Percentiles rank a stretch among this genome's conserved stretches.
These are phyloP conservation scores for Aureobasidium sp. DNA, from an alignment of 2,329 filamentous ascomycete species.

Conservation along the genomic window DNA sequence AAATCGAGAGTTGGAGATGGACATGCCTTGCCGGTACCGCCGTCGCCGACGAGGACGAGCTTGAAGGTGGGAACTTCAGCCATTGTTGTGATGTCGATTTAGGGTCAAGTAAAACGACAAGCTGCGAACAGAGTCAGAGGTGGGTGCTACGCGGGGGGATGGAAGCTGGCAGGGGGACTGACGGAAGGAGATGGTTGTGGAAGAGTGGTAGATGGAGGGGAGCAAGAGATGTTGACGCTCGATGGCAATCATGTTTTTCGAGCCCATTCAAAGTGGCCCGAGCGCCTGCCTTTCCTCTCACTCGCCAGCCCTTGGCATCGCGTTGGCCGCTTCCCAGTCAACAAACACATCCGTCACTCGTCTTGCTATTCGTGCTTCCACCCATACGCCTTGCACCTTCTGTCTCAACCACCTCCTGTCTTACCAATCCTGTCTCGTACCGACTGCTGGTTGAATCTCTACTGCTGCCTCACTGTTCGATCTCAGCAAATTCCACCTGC, in stretches of 20 bases:
- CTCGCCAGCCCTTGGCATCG: background rate
- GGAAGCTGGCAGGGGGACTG: background rate
- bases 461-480: background rate
- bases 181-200: background rate
- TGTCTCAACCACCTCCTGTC: background rate
- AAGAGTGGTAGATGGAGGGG: background rate
- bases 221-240: background rate
- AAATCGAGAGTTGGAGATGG: constrained; percentile 1
- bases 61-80: constrained; percentile 84
- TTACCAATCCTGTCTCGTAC: background rate
- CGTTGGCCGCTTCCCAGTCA: background rate
- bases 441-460: background rate
- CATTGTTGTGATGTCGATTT: constrained; percentile 44
- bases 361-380: background rate
- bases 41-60: constrained; percentile 98
- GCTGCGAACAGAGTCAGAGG: background rate
- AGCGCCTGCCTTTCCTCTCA: background rate
- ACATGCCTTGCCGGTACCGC: constrained; percentile 97
- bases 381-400: background rate
- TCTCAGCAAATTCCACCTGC: background rate
- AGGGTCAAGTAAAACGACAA: background rate
- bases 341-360: background rate
- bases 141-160: background rate
- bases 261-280: background rate
- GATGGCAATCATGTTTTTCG: constrained; percentile 1